Base-by-base conservation (phyloP, 179 eudicot species). In the Sideroxylon spinosum region DNA sequence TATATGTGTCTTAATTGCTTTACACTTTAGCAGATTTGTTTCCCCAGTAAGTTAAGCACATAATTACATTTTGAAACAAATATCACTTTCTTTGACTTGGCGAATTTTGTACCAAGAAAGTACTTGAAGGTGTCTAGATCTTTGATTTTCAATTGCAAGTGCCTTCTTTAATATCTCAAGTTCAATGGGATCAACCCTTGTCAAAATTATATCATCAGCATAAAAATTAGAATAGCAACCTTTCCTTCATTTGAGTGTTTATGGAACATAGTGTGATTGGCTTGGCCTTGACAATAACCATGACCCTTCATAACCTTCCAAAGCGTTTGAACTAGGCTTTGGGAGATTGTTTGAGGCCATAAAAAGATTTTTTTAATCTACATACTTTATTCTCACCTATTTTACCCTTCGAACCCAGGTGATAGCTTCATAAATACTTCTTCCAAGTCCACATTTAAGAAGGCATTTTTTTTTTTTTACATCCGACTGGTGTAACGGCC, bases 381-480 rank as follows among this genome's bases (percentile, higher is more conserved):
- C 62, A 14, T 14, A 57, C 20, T 17, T 14, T 50, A 12, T 50
- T 50, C 8, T 4, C 2, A 2, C 62, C 62, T 8, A 57, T 3
- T 6, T 17, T 57, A 11, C 20, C 20, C 20, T 14, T 57, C 62
- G 16, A 57, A 14, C 6, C 62, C 62, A 14, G 6, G 62, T 14
- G 62, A 7, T 1, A 14, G 62, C n/a, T 19, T 20, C 62, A 68
- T 68, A 32, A 6, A 68, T 2, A 68, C 52, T 68, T 68, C 49
- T 7, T 55, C 46, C 11, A 73, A 25, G 8, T 73, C 63, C 3
- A 62, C 63, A 53, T 73, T 22, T 12, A 73, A 22, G 17, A 73
- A 73, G 6, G 63, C 46, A 53, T 52, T 73, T 22, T n/a, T n/a
- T n/a, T n/a, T n/a, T n/a, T n/a, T 72, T 73, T 20, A 73, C 48